Evolutionary conservation across 2,329 filamentous ascomycete genomes (phyloP).

Genomic region (Aspergillus niger): DNA sequence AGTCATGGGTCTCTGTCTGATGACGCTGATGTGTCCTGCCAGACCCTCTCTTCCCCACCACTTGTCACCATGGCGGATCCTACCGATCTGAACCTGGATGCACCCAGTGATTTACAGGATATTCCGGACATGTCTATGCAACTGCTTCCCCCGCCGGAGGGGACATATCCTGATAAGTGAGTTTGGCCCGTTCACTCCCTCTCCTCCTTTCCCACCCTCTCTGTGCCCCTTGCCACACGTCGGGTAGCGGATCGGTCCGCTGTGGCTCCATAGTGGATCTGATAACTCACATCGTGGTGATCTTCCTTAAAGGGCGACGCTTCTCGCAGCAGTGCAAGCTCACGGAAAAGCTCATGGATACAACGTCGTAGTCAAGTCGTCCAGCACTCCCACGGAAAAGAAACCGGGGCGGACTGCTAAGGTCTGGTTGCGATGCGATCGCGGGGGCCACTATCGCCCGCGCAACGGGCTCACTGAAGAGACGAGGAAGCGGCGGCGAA

Average conservation of each 20-base stretch:
- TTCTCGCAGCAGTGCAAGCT: conserved; percentile 44
- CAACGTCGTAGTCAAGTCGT: conserved; percentile 50
- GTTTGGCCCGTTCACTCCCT: conserved; percentile 11
- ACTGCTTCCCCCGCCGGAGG: conserved; percentile 45
- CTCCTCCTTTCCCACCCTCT: not conserved
- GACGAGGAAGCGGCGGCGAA: conserved; percentile 47
- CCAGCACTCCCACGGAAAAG: conserved; percentile 48
- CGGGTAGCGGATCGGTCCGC: conserved; percentile 7
- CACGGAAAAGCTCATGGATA: conserved; percentile 48
- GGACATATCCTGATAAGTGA: conserved; percentile 48
- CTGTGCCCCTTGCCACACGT: not conserved
- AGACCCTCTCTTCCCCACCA: conserved; percentile 19
- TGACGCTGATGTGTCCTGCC: conserved; percentile 24
- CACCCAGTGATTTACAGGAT: conserved; percentile 49
- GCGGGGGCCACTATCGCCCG: conserved; percentile 48
- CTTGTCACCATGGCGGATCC: conserved; percentile 42
- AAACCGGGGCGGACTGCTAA: conserved; percentile 49
- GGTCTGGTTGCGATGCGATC: conserved; percentile 49
- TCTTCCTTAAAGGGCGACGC: conserved; percentile 30
- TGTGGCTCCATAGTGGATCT: conserved; percentile 3
- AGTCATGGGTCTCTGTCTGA: conserved; percentile 2
- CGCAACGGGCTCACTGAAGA: conserved; percentile 49
- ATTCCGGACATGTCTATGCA: conserved; percentile 48
- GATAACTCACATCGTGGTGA: conserved; percentile 12
- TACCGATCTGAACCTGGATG: conserved; percentile 47